Conservation (phyloP, 305 asterid genomes). For the Withania somnifera region DNA sequence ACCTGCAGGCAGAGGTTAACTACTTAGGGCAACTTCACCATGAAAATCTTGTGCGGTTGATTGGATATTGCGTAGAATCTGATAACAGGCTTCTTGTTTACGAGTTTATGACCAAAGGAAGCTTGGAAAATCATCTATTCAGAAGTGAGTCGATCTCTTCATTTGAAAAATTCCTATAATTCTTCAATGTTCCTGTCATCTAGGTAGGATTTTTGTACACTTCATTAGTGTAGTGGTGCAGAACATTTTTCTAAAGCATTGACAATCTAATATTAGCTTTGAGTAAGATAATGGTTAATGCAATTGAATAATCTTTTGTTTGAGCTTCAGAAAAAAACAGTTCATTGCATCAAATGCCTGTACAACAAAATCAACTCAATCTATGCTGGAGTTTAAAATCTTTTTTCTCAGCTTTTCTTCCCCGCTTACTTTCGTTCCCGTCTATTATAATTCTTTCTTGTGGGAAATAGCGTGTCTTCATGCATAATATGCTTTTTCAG, state of each 20-base stretch:
- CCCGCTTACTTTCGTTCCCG: neutral
- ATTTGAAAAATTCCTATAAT: neutral
- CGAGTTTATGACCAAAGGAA: slow-evolving; percentile 74
- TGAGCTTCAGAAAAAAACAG: neutral
- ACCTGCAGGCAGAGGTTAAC: slow-evolving; percentile 61
- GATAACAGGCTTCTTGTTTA: slow-evolving; percentile 60
- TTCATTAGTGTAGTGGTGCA: neutral
- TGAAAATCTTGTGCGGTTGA: slow-evolving; percentile 58
- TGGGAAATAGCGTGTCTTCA: neutral
- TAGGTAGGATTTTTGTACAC: neutral
- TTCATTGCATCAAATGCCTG: neutral
- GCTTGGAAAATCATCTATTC: slow-evolving; percentile 77
- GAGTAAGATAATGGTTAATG: neutral
- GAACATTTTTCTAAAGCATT: neutral
- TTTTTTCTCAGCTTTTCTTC: neutral
- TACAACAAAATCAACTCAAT: neutral
- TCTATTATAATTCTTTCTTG: neutral
- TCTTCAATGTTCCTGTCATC: neutral
- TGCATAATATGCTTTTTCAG: neutral
- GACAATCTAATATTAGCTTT: neutral
- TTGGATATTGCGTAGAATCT: slow-evolving; percentile 63
- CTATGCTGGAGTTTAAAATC: neutral
- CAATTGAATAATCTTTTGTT: neutral
- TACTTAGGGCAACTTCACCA: slow-evolving; percentile 58
- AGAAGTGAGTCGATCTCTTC: slow-evolving; percentile 38